Evolutionary conservation across 306 rosid species (phyloP).

Genomic region (Rosa multiflora): DNA sequence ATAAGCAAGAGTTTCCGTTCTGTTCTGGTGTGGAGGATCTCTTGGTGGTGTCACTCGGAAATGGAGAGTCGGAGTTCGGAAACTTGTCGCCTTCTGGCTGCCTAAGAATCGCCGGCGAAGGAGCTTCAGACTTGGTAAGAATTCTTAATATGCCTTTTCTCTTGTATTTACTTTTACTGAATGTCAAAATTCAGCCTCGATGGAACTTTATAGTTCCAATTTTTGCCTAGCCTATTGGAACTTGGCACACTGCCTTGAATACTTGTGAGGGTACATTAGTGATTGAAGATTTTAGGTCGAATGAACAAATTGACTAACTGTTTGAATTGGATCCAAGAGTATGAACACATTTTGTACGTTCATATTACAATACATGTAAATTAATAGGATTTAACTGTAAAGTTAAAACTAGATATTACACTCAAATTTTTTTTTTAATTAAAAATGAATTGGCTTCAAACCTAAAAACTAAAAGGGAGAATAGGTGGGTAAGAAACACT

Average conservation of each 20-base stretch:
- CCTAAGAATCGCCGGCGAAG: slow-evolving; percentile 75
- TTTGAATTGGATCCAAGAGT: too few relatives aligned
- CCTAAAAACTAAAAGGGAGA: not conserved
- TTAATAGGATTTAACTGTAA: too few relatives aligned
- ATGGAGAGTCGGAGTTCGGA: slow-evolving; percentile 69
- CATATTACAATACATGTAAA: too few relatives aligned
- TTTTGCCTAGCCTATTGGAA: too few relatives aligned
- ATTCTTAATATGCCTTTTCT: not conserved
- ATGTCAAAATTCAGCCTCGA: not conserved
- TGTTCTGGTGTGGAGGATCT: slow-evolving; percentile 75
- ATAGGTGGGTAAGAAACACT: not conserved
- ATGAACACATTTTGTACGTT: too few relatives aligned
- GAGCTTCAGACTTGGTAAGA: slow-evolving; percentile 88
- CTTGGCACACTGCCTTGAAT: too few relatives aligned
- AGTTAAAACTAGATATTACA: too few relatives aligned
- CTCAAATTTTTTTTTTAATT: too few relatives aligned
- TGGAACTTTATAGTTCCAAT: not conserved
- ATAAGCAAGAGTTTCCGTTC: slow-evolving; percentile 87
- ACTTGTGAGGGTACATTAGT: too few relatives aligned
- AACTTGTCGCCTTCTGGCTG: slow-evolving; percentile 39
- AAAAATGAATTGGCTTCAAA: not conserved
- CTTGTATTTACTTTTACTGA: not conserved
- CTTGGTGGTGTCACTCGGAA: slow-evolving; percentile 78
- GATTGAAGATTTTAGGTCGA: too few relatives aligned
- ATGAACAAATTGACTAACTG: too few relatives aligned